Base-by-base conservation (phyloP, 208 protist genomes). In the Trypanosoma vivax region DNA sequence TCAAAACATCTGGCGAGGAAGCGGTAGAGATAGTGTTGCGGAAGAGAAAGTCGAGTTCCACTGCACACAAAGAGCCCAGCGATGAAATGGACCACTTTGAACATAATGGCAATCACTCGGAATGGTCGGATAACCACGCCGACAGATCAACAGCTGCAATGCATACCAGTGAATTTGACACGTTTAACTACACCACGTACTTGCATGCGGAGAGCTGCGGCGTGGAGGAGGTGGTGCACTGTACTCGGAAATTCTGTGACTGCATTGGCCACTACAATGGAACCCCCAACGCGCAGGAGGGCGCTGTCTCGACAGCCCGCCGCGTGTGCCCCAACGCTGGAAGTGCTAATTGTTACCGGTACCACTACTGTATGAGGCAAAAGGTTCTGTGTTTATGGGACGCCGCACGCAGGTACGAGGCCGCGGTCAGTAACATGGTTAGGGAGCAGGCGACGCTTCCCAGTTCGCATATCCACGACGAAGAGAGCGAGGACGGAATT, bases 271-370 rank as follows among this genome's bases (percentile, higher is more conserved):
- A n/a, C n/a, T n/a, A n/a, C n/a, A n/a, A n/a, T n/a, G n/a, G n/a
- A n/a, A n/a, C n/a, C n/a, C n/a, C n/a, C n/a, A n/a, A n/a, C n/a
- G n/a, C n/a, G n/a, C n/a, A n/a, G n/a, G n/a, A n/a, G n/a, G n/a
- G n/a, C n/a, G n/a, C n/a, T n/a, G n/a, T n/a, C n/a, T n/a, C n/a
- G n/a, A n/a, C n/a, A n/a, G n/a, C n/a, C n/a, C n/a, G n/a, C n/a
- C n/a, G n/a, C n/a, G n/a, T n/a, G 3, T 62, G 56, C 41, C 16
- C 6, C 10, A 4, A 28, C 1, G 1, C 14, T 16, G 18, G 7
- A 14, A 40, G 48, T 40, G 31, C 14, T 27, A 53, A 65, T 35
- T 65, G 60, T 29, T 58, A 65, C 19, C 49, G 53, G 38, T 31
- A 45, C 38, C 50, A 43, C 24, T 56, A 59, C 38, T 65, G 60